Evolutionary conservation across 345 rosid species (phyloP).

Genomic region (Diplotaxis tenuifolia): DNA sequence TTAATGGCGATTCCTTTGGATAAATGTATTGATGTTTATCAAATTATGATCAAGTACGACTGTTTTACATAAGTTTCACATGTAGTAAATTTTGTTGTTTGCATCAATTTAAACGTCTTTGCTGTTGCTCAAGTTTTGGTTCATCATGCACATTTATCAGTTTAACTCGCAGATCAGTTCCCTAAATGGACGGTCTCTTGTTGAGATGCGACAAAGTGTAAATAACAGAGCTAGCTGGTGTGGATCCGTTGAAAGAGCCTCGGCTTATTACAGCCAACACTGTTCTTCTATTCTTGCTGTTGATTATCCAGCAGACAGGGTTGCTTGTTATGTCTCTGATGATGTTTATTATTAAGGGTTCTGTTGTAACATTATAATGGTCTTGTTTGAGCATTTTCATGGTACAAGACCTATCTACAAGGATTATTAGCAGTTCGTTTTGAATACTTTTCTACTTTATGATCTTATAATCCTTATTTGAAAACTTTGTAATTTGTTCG

Average conservation of each 20-base stretch:
- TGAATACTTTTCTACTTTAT: not conserved
- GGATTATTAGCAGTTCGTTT: too few relatives aligned
- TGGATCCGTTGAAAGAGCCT: conserved; percentile 82
- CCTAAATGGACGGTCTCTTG: conserved; percentile 84
- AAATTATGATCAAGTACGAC: not conserved
- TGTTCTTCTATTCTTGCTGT: conserved; percentile 87
- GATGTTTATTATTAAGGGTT: not conserved
- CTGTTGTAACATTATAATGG: not conserved
- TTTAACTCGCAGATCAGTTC: conserved; percentile 48
- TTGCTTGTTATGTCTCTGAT: conserved; percentile 34
- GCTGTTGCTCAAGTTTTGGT: not conserved
- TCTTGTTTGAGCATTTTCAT: conserved; percentile 22
- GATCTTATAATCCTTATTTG: not conserved
- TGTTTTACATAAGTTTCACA: not conserved
- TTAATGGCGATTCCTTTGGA: conserved; percentile 1
- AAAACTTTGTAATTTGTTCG: not conserved
- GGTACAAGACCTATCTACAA: conserved; percentile 20
- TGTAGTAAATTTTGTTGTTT: not conserved
- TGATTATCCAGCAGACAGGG: conserved; percentile 81
- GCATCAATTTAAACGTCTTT: not conserved
- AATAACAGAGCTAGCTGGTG: conserved; percentile 60
- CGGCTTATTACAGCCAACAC: conserved; percentile 95
- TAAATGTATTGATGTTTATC: not conserved
- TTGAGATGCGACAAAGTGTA: conserved; percentile 77
- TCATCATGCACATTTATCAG: not conserved